A percentile compares a stretch with the other conserved stretches of the same genome.
These are phyloP conservation scores for Dothistroma pini DNA, from an alignment of 2,329 filamentous ascomycete species.

Conservation along the genomic window DNA sequence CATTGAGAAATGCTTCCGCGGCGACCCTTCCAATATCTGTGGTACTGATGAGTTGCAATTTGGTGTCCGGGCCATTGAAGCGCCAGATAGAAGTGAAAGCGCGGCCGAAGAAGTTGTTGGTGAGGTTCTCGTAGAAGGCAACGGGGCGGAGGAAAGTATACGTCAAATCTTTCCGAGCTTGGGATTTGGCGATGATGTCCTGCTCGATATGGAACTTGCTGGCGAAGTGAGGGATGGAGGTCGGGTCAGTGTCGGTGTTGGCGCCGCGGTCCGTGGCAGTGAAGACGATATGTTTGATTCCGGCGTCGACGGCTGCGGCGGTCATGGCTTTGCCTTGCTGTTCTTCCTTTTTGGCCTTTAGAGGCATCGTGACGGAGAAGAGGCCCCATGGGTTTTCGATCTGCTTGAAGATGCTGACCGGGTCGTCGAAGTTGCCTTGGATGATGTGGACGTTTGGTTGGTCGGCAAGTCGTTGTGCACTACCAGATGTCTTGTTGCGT, in stretches of 20 bases:
- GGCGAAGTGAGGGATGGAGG: slow-evolving; percentile 59
- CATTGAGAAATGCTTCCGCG: slow-evolving; percentile 47
- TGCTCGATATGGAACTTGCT: slow-evolving; percentile 60
- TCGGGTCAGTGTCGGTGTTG: slow-evolving; percentile 51
- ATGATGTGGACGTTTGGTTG: slow-evolving; percentile 52
- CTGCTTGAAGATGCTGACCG: slow-evolving; percentile 47
- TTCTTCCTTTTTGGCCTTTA: slow-evolving; percentile 42
- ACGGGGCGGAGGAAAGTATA: slow-evolving; percentile 62
- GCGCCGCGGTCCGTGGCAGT: slow-evolving; percentile 55
- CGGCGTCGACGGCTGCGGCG: slow-evolving; percentile 53
- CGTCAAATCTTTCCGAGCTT: slow-evolving; percentile 41
- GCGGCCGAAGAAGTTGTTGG: slow-evolving; percentile 46
- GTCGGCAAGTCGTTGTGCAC: slow-evolving; percentile 48
- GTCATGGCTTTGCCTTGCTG: slow-evolving; percentile 57
- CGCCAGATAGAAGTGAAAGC: slow-evolving; percentile 47
- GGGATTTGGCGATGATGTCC: slow-evolving; percentile 49
- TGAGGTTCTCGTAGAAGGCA: slow-evolving; percentile 61
- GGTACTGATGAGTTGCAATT: slow-evolving; percentile 40
- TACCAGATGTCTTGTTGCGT: slow-evolving; percentile 51
- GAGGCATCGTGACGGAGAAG: slow-evolving; percentile 26
- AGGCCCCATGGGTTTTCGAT: slow-evolving; percentile 29
- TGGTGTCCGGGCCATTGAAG: slow-evolving; percentile 22
- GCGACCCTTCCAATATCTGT: slow-evolving; percentile 48
- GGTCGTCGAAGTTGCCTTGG: slow-evolving; percentile 55
- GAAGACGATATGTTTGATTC: slow-evolving; percentile 61